A percentile compares a stretch with the other conserved stretches of the same genome.
Evolutionary conservation across 352 stramenopile species (phyloP).

Genomic region (Labyrinthula sp.): DNA sequence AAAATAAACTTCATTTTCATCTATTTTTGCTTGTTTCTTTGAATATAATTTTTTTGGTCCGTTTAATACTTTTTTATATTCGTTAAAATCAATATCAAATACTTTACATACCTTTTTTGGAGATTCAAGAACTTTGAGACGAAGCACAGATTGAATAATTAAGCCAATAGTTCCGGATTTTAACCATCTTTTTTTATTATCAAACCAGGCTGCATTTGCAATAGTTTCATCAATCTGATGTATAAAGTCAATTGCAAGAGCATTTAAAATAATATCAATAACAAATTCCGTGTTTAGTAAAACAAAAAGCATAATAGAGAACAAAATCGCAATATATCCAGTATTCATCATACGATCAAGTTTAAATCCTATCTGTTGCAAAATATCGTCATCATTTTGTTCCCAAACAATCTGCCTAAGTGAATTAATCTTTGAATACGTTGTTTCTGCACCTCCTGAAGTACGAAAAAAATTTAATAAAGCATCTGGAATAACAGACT

Average conservation of each 20-base stretch:
- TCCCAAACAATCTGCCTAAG: constrained; percentile 29
- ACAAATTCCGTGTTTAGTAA: constrained; percentile 35
- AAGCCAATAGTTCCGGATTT: constrained; percentile 20
- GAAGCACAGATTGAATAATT: constrained; percentile 23
- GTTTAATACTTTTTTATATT: not conserved
- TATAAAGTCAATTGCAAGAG: constrained; percentile 37
- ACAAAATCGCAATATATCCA: constrained; percentile 32
- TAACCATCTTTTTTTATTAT: constrained; percentile 27
- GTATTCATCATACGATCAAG: constrained; percentile 38
- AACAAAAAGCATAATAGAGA: constrained; percentile 36
- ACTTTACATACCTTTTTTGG: constrained; percentile 10
- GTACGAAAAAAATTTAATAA: constrained; percentile 30
- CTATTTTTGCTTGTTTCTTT: constrained; percentile 17
- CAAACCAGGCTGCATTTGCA: constrained; percentile 30
- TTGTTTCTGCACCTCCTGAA: constrained; percentile 17
- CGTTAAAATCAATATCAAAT: constrained; percentile 1
- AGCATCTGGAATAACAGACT: constrained; percentile 34
- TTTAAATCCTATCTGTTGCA: constrained; percentile 34
- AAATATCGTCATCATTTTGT: constrained; percentile 32
- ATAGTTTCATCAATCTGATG: constrained; percentile 35
- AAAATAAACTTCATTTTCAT: constrained; percentile 23
- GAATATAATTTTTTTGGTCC: constrained; percentile 12
- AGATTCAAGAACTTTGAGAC: constrained; percentile 25
- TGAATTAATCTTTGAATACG: constrained; percentile 30
- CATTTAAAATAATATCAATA: constrained; percentile 36